Percentiles rank a stretch among this genome's conserved stretches.
phyloP scores from a whole-genome alignment of 192 early-diverging fungal genomes.

The Linnemannia elongata region DNA sequence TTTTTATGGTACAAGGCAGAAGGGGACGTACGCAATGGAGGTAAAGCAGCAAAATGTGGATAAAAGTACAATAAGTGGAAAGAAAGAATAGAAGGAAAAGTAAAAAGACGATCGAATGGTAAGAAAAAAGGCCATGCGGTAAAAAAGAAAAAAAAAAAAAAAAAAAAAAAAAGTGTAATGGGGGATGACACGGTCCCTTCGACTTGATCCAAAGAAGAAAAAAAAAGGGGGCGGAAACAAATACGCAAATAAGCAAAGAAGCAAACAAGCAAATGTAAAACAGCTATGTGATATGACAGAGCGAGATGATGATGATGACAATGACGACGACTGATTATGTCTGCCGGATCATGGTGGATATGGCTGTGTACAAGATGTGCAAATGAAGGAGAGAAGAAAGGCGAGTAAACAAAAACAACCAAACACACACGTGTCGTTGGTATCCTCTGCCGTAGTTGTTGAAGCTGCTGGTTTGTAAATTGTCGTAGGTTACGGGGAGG shows the following conservation, averaged over 20 bases:
- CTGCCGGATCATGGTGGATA: not conserved
- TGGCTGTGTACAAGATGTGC: not conserved
- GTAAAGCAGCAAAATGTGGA: not conserved
- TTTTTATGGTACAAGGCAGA: conserved; percentile 7
- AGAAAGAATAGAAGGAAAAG: not conserved
- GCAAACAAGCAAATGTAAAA: not conserved
- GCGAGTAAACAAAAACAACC: not conserved
- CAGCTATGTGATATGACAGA: not conserved
- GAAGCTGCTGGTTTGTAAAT: not conserved
- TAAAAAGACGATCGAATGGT: too few species aligned
- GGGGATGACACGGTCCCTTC: not conserved
- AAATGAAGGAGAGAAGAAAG: not conserved
- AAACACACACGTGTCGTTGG: not conserved
- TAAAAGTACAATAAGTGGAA: not conserved
- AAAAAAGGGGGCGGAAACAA: not conserved
- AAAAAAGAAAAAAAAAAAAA: not conserved
- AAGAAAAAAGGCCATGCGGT: too few species aligned
- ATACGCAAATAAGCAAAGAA: too few species aligned
- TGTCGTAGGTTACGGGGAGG: not conserved
- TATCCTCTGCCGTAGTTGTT: not conserved
- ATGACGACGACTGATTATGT: not conserved
- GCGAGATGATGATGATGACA: not conserved
- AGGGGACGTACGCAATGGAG: not conserved
- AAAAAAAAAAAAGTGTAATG: not conserved
- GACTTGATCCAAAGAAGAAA: not conserved